Evolutionary conservation across 2,329 filamentous ascomycete species (phyloP).

Genomic region (Fusarium tuaranense): DNA sequence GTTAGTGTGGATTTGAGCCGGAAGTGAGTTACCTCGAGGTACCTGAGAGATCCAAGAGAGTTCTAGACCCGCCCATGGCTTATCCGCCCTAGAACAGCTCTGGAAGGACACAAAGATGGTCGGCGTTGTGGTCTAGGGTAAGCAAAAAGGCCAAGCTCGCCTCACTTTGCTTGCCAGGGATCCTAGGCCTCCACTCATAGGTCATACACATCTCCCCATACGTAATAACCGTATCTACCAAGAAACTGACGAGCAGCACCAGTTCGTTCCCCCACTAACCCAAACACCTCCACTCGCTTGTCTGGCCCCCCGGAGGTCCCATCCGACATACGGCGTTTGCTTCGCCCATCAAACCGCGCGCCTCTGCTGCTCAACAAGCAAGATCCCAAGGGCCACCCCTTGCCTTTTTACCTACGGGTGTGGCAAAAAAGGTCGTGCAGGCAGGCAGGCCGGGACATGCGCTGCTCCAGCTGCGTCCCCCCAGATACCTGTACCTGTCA

Average conservation of each 20-base stretch:
- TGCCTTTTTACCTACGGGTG: neutral
- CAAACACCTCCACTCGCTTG: constrained; percentile 38
- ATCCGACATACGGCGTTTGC: constrained; percentile 31
- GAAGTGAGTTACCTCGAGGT: constrained; percentile 28
- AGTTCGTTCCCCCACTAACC: constrained; percentile 33
- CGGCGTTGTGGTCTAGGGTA: constrained; percentile 27
- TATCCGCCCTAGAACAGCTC: constrained; percentile 13
- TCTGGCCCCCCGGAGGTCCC: constrained; percentile 31
- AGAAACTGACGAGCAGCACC: constrained; percentile 14
- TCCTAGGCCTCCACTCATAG: neutral
- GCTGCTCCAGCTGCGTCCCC: neutral
- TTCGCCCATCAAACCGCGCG: constrained; percentile 19
- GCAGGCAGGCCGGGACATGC: neutral
- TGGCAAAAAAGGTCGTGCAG: neutral
- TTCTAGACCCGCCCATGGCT: constrained; percentile 1
- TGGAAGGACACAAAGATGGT: constrained; percentile 2
- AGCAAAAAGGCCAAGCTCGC: neutral
- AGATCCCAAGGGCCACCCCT: neutral
- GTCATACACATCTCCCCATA: neutral
- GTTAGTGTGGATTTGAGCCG: constrained; percentile 14
- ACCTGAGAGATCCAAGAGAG: constrained; percentile 5
- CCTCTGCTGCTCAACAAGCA: neutral
- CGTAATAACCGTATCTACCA: constrained; percentile 2
- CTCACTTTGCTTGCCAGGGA: neutral
- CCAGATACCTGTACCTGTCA: neutral